Conservation (phyloP, 1,139 yeast genomes). For the Zygosaccharomyces sapae region DNA sequence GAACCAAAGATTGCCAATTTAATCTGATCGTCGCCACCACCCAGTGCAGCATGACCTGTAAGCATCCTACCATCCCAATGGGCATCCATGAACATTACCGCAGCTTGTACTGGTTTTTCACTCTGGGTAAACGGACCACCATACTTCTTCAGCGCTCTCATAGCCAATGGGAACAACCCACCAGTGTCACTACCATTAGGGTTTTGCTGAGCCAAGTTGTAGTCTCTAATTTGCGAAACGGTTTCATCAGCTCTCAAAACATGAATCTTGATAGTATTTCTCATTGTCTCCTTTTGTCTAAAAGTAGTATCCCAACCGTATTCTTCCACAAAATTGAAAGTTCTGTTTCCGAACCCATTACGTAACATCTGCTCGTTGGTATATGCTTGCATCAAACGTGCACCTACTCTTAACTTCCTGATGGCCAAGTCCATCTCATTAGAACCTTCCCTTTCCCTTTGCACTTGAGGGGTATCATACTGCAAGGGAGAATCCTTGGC, state of each 20-base stretch:
- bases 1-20: slow-evolving; percentile 89
- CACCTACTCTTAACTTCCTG: slow-evolving; percentile 74
- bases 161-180: slow-evolving; percentile 71
- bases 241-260: slow-evolving; percentile 64
- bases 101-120: slow-evolving; percentile 63
- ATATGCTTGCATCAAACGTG: slow-evolving; percentile 86
- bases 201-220: slow-evolving; percentile 85
- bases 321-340: slow-evolving; percentile 78
- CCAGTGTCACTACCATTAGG: slow-evolving; percentile 67
- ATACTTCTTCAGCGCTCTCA: slow-evolving; percentile 56
- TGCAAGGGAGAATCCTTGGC: slow-evolving; percentile 71
- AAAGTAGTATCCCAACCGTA: slow-evolving; percentile 48
- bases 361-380: slow-evolving; percentile 88
- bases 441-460: slow-evolving; percentile 51
- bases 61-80: slow-evolving; percentile 74
- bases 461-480: slow-evolving; percentile 67
- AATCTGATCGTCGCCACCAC: slow-evolving; percentile 73
- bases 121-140: slow-evolving; percentile 54
- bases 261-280: slow-evolving; percentile 73
- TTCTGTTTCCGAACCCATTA: slow-evolving; percentile 73
- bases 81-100: slow-evolving; percentile 78
- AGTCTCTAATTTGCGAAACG: slow-evolving; percentile 67
- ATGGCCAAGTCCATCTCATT: slow-evolving; percentile 74
- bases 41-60: slow-evolving; percentile 88
- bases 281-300: slow-evolving; percentile 38